Percentiles rank a stretch among this genome's conserved stretches.
phyloP scores from a whole-genome alignment of 768 basidiomycete species.

The Boletus bicolor region DNA sequence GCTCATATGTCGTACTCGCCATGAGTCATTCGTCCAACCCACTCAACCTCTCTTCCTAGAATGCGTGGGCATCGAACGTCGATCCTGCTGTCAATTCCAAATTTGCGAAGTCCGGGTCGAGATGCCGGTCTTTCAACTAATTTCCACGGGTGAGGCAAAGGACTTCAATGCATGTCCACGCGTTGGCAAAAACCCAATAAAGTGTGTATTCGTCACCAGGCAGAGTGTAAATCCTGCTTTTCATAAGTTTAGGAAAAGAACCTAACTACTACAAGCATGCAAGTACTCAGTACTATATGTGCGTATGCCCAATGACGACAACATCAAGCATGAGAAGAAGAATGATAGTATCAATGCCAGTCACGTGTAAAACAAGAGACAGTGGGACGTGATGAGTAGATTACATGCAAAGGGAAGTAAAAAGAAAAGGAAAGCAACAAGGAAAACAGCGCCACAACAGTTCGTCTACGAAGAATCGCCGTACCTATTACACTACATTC shows the following conservation, averaged over 20 bases:
- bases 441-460: too few relatives aligned
- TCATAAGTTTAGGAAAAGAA: slow-evolving; percentile 6
- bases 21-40: too few relatives aligned
- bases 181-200: background rate
- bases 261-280: slow-evolving; percentile 5
- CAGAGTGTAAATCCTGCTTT: slow-evolving; percentile 37
- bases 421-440: background rate
- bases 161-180: background rate
- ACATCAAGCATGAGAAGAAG: background rate
- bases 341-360: slow-evolving; percentile 1
- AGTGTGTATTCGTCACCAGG: background rate
- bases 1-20: too few relatives aligned
- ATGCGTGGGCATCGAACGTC: too few relatives aligned
- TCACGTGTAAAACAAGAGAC: slow-evolving; percentile 1
- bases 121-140: background rate
- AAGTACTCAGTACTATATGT: slow-evolving; percentile 15
- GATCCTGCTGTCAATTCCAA: too few relatives aligned
- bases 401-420: background rate
- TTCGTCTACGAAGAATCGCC: background rate
- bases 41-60: too few relatives aligned
- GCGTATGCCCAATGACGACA: background rate
- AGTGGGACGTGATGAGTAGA: background rate
- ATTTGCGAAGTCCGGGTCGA: too few relatives aligned
- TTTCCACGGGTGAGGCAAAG: background rate
- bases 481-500: background rate